phyloP scores from a whole-genome alignment of 768 basidiomycete species.

The Leccinum uliginosum region DNA sequence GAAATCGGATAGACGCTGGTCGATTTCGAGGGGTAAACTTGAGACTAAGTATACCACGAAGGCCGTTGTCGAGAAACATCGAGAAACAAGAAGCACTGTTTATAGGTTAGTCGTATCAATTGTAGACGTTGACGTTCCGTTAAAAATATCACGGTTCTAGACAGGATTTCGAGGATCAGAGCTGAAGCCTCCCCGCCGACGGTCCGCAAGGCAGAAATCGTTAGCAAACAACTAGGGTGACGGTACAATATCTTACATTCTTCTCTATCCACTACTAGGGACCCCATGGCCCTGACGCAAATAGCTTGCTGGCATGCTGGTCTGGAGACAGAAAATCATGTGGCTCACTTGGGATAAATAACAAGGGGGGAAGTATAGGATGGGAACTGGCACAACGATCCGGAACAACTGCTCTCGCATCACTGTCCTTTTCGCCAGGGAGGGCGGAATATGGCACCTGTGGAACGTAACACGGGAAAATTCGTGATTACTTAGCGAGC shows the following conservation, averaged over 20 bases:
- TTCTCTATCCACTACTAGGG: conserved; percentile 29
- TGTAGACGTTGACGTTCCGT: not conserved
- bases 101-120: conserved; percentile 39
- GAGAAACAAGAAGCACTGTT: conserved; percentile 59
- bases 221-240: conserved; percentile 58
- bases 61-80: conserved; percentile 45
- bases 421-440: too few relatives aligned
- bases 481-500: too few relatives aligned
- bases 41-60: conserved; percentile 54
- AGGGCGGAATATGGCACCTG: too few relatives aligned
- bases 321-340: conserved; percentile 39
- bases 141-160: conserved; percentile 31
- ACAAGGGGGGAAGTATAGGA: too few relatives aligned
- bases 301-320: conserved; percentile 59
- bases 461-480: too few relatives aligned
- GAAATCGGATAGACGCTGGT: conserved; percentile 58
- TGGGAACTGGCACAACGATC: too few relatives aligned
- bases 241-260: conserved; percentile 56
- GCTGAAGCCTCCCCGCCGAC: conserved; percentile 48
- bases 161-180: conserved; percentile 54
- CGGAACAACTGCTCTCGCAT: too few relatives aligned
- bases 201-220: conserved; percentile 59
- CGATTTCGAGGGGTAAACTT: conserved; percentile 46
- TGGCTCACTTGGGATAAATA: too few relatives aligned
- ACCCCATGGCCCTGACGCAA: conserved; percentile 42